Base-by-base conservation (phyloP, 176 grass and related monocot species). In the Thalia dealbata region DNA sequence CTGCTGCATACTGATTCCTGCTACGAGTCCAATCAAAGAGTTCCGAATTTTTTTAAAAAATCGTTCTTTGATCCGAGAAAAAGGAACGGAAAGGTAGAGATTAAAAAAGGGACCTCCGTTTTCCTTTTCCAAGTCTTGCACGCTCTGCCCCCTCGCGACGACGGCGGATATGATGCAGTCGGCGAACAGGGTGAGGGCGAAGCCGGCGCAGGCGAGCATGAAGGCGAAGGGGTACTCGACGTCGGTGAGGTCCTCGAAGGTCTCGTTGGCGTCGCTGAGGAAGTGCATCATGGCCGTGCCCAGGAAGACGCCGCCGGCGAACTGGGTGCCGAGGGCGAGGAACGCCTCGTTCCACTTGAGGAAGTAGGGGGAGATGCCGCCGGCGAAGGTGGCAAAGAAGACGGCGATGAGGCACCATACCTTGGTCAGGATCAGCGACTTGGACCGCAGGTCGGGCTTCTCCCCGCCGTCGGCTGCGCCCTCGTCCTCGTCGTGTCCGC, bases 251-350 rank as follows among this genome's bases (percentile, higher is more conserved):
- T 88, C 89, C 54, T 2, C 73, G 77, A 96, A 96, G 5, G 89
- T 90, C 82, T 90, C 87, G 78, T 88, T 16, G 26, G 92, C 75
- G 64, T 96, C 89, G 87, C 84, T 86, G 82, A 96, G 87, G 80
- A 96, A 92, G 73, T 96, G 92, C 80, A 96, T 92, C 75, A 92
- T 80, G 28, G 92, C 92, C 3, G 92, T 96, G 61, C 86, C 92
- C 6, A 96, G 78, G 84, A 96, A 92, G 24, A 96, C 92, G 1
- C 92, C 89, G 16, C 84, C 92, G 6, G 92, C 89, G 65, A 96
- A 96, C 83, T 96, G 92, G 35, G 84, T 92, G 66, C 92, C 92
- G 23, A 96, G 81, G 25, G 64, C 80, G 0, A 96, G 82, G 83
- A 96, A 96, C 73, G 66, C 78, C 84, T 92, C 89, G 65, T 96